A percentile compares a stretch with the other conserved stretches of the same genome.
Evolutionary conservation across 345 rosid species (phyloP).

Genomic region (Acer negundo): DNA sequence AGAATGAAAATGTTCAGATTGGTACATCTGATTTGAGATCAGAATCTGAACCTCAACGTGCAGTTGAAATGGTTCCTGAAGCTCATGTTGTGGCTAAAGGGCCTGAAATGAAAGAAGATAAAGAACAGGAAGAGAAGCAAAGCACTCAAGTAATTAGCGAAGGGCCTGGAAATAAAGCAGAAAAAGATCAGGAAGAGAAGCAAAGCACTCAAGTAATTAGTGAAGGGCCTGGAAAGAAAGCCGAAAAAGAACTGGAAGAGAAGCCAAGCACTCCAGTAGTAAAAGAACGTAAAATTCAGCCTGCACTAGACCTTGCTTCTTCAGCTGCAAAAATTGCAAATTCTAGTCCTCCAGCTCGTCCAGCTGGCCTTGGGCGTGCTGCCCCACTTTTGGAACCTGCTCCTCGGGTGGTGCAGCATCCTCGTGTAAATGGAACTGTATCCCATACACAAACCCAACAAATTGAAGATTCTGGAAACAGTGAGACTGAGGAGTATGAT

Average conservation of each 20-base stretch:
- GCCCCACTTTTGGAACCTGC: slow-evolving; percentile 83
- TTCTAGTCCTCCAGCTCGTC: slow-evolving; percentile 55
- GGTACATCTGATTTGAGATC: slow-evolving; percentile 21
- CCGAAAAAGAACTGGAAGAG: slow-evolving; percentile 3
- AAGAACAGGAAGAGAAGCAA: slow-evolving; percentile 28
- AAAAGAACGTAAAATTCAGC: slow-evolving; percentile 31
- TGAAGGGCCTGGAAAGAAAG: slow-evolving; percentile 35
- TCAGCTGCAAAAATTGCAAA: slow-evolving; percentile 44
- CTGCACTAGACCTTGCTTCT: slow-evolving; percentile 28
- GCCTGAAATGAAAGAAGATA: slow-evolving; percentile 33
- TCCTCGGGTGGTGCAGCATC: slow-evolving; percentile 67
- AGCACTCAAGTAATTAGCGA: slow-evolving; percentile 23
- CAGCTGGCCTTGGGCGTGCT: slow-evolving; percentile 93
- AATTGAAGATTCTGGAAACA: slow-evolving; percentile 66
- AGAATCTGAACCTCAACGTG: slow-evolving; percentile 30
- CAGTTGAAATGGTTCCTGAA: slow-evolving; percentile 33
- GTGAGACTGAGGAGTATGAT: slow-evolving; percentile 78
- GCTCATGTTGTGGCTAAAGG: slow-evolving; percentile 29
- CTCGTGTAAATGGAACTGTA: slow-evolving; percentile 72
- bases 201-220: slow-evolving; percentile 11
- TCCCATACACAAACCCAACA: slow-evolving; percentile 66
- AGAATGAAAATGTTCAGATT: slow-evolving; percentile 29
- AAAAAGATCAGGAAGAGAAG: slow-evolving; percentile 31
- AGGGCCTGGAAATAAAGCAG: slow-evolving; percentile 25
- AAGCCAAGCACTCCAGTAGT: slow-evolving; percentile 6